phyloP scores from a whole-genome alignment of 169 alveolate species.

The Cyclospora cayetanensis region DNA sequence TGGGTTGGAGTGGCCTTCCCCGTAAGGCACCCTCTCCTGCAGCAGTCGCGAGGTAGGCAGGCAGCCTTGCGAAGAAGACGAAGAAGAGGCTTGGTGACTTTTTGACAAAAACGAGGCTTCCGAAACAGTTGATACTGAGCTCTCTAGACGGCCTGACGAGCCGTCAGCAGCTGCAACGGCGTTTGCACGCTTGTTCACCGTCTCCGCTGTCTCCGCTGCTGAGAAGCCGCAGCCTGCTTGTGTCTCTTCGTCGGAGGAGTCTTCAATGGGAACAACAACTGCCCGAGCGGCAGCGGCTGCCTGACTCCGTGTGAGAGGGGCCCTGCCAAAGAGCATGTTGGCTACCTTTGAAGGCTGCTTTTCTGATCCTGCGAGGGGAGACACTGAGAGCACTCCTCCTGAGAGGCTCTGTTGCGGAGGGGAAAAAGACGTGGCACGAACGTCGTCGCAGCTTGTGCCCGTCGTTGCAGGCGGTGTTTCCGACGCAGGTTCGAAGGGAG shows the following conservation, averaged over 20 bases:
- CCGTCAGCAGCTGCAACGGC: neutral
- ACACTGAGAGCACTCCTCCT: neutral
- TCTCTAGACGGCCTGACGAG: neutral
- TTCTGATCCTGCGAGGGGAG: neutral
- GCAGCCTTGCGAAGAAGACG: no score
- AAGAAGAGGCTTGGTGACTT: no score
- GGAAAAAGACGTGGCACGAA: neutral
- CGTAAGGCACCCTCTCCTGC: no score
- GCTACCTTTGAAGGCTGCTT: neutral
- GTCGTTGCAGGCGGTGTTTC: neutral
- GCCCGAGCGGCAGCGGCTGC: conserved; percentile 49
- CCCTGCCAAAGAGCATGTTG: neutral
- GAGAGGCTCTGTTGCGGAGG: neutral
- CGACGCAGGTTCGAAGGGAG: neutral
- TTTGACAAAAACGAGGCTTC: no score
- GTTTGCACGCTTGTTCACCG: neutral
- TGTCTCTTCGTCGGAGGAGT: conserved; percentile 53
- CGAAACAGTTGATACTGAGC: no score
- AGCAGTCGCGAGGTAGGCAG: no score
- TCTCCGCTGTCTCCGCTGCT: neutral
- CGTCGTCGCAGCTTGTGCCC: neutral
- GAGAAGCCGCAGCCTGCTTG: neutral
- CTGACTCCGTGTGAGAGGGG: conserved; percentile 53
- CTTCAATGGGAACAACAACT: conserved; percentile 53
- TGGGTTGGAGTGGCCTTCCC: no score